Evolutionary conservation across 331 rosid species (phyloP), one percentile per base, ranked within the genome.

Genomic region (Rhamnella rubrinervis): DNA sequence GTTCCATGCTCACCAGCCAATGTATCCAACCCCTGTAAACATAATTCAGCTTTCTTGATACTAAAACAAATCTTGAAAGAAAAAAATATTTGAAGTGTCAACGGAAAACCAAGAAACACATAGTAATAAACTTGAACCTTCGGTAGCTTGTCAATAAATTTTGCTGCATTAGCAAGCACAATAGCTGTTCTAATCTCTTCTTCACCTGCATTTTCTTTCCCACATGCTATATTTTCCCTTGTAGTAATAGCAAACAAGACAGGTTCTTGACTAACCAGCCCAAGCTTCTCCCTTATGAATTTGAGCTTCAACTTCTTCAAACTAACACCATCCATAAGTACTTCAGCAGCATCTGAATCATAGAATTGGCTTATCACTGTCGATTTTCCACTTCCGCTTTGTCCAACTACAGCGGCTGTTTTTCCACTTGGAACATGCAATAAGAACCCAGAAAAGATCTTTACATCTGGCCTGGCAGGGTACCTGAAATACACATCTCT

Each of bases 101-200:
- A 53, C 19, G n/a, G 23, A 17, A 19, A 52, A 52, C 16, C 57
- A 8, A 16, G 23, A 17, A 52, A 16, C 9, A 52, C 8, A 16
- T 2, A 16, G 57, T 16, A 52, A 18, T 52, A 52, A n/a, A 4
- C 18, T 17, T 26, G 25, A 37, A 76, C 93, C 87, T 77, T 82
- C 28, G 93, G 90, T 8, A 88, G 57, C 65, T 83, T 85, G 67
- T 88, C 88, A 3, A 88, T 77, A 71, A 88, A 88, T 9, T 70
- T 85, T 2, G 79, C 69, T 10, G 75, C 76, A 70, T 74, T 79
- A 6, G 88, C 88, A 64, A 85, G 88, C 39, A 78, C 78, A 35
- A 77, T 66, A 35, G 90, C 90, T 44, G 80, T 68, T 70, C 37
- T 75, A 8, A 79, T 79, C 71, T 79, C 84, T 40, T 75, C 80